A percentile compares a stretch with the other conserved stretches of the same genome.
Evolutionary conservation across 306 rosid species (phyloP).

Genomic region (Quercus ilex): DNA sequence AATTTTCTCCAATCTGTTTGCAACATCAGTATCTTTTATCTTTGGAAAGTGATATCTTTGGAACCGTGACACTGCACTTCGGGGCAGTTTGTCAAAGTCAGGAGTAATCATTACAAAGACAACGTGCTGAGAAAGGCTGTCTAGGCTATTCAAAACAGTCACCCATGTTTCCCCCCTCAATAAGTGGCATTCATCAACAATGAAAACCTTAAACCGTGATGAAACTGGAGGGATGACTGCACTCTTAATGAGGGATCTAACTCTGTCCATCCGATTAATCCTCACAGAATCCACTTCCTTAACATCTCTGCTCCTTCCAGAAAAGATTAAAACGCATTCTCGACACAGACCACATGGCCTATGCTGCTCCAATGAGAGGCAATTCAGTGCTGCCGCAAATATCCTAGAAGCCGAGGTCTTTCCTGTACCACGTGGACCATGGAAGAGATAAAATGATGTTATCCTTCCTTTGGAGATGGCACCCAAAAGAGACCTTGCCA

Average conservation of each 20-base stretch:
- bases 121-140: slow-evolving; percentile 53
- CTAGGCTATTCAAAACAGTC: slow-evolving; percentile 53
- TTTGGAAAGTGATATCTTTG: slow-evolving; percentile 72
- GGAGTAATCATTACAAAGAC: slow-evolving; percentile 84
- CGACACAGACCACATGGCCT: slow-evolving; percentile 76
- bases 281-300: slow-evolving; percentile 71
- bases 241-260: slow-evolving; percentile 60
- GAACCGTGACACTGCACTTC: slow-evolving; percentile 61
- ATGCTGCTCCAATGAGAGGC: slow-evolving; percentile 48
- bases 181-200: slow-evolving; percentile 83
- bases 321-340: slow-evolving; percentile 60
- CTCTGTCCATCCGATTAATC: slow-evolving; percentile 58
- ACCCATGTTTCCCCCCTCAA: slow-evolving; percentile 66
- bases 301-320: slow-evolving; percentile 72
- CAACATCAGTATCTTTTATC: slow-evolving; percentile 66
- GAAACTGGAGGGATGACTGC: slow-evolving; percentile 56
- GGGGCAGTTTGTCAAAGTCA: slow-evolving; percentile 63
- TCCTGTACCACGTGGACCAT: slow-evolving; percentile 89
- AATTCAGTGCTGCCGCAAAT: slow-evolving; percentile 85
- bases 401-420: slow-evolving; percentile 79
- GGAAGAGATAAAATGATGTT: slow-evolving; percentile 67
- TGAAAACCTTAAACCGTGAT: slow-evolving; percentile 72
- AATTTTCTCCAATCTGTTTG: slow-evolving; percentile 49
- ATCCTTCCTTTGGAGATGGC: slow-evolving; percentile 67
- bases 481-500: slow-evolving; percentile 70